These are phyloP conservation scores for Hypoxylon sp. DNA, from an alignment of 2,329 filamentous ascomycete genomes.

Conservation along the genomic window DNA sequence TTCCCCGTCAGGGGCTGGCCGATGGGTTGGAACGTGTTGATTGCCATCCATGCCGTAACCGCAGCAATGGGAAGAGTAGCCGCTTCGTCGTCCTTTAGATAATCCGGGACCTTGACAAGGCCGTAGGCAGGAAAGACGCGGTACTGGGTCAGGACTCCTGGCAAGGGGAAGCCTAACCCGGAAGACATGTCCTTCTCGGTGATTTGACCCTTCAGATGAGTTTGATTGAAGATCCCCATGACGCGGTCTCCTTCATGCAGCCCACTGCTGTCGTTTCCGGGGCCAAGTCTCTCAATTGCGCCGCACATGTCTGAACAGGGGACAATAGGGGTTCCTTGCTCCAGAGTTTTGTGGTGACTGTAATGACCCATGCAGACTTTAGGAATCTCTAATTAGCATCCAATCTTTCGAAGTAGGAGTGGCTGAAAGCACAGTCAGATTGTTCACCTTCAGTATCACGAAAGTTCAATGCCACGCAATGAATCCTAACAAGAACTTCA, in stretches of 20 bases:
- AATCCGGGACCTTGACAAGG: slow-evolving; percentile 66
- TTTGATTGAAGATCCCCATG: slow-evolving; percentile 71
- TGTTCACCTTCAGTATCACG: slow-evolving; percentile 61
- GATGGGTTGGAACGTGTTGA: slow-evolving; percentile 69
- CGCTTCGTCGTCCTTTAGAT: slow-evolving; percentile 70
- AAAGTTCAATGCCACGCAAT: slow-evolving; percentile 62
- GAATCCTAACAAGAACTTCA: slow-evolving; percentile 64
- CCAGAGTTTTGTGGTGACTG: slow-evolving; percentile 70
- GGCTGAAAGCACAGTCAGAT: background rate
- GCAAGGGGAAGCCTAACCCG: slow-evolving; percentile 70
- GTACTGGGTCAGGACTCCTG: slow-evolving; percentile 69
- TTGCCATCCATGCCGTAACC: slow-evolving; percentile 73
- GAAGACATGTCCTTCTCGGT: slow-evolving; percentile 64
- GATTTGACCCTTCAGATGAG: slow-evolving; percentile 69
- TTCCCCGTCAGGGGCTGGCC: slow-evolving; percentile 60
- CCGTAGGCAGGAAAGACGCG: slow-evolving; percentile 68
- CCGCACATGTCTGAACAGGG: slow-evolving; percentile 80
- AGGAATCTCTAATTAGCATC: slow-evolving; percentile 1
- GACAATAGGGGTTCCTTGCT: slow-evolving; percentile 60
- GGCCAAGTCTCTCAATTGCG: slow-evolving; percentile 63
- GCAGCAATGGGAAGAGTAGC: slow-evolving; percentile 70
- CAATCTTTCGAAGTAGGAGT: background rate
- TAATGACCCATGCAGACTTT: slow-evolving; percentile 74
- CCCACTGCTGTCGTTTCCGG: slow-evolving; percentile 53
- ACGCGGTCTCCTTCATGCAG: slow-evolving; percentile 73